These are phyloP conservation scores for Alternaria sp. DNA, from an alignment of 2,329 filamentous ascomycete genomes.

Conservation along the genomic window DNA sequence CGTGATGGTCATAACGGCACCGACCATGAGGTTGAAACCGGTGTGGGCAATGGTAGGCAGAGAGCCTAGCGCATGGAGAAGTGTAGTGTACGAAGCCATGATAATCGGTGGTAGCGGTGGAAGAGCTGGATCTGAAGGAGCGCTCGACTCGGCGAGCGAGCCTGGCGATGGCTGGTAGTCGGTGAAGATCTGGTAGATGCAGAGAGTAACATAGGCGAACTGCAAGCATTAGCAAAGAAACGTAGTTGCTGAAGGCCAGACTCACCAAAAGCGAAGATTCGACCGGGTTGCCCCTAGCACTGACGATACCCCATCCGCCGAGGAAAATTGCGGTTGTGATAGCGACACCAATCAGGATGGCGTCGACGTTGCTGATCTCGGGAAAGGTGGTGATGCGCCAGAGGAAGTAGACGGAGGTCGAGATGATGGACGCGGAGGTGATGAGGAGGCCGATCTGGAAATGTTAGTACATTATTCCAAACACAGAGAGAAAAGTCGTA, in stretches of 20 bases:
- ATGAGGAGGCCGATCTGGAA: constrained; percentile 84
- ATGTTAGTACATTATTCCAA: constrained; percentile 41
- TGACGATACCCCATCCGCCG: constrained; percentile 91
- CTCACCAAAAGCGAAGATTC: constrained; percentile 82
- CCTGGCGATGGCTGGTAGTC: constrained; percentile 84
- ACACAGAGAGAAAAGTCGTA: constrained; percentile 54
- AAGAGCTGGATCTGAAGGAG: constrained; percentile 77
- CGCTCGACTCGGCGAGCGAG: constrained; percentile 59
- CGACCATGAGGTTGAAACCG: constrained; percentile 83
- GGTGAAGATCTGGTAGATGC: constrained; percentile 98
- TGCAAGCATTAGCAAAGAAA: constrained; percentile 23
- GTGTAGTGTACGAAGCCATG: constrained; percentile 95
- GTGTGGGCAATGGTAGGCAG: constrained; percentile 85
- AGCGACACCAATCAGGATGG: constrained; percentile 87
- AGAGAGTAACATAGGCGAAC: constrained; percentile 97
- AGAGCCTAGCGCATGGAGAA: constrained; percentile 81
- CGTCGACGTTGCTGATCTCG: constrained; percentile 89
- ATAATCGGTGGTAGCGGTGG: constrained; percentile 96
- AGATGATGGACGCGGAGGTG: constrained; percentile 87
- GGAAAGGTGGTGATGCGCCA: constrained; percentile 95
- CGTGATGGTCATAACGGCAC: constrained; percentile 93
- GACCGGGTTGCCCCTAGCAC: constrained; percentile 90
- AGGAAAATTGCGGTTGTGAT: constrained; percentile 93
- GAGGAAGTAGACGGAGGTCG: constrained; percentile 92
- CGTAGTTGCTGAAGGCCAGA: not conserved